phyloP scores from a whole-genome alignment of 2,329 filamentous ascomycete species.

The Hypoxylon sp. region DNA sequence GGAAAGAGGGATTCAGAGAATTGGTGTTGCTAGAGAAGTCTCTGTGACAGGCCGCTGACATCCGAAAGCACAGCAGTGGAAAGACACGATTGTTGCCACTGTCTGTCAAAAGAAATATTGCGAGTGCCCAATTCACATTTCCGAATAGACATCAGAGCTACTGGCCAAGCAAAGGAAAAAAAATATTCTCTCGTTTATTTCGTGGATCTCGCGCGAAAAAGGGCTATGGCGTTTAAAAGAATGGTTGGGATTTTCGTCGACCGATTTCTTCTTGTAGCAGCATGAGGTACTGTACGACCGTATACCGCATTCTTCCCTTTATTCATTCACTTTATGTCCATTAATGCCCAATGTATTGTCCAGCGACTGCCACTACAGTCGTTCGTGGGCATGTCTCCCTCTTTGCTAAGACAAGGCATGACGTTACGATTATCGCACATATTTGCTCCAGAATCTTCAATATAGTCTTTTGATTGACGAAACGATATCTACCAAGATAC shows the following conservation, averaged over 20 bases:
- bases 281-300: conserved; percentile 22
- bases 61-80: conserved; percentile 32
- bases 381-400: conserved; percentile 6
- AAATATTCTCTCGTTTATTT: conserved; percentile 9
- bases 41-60: conserved; percentile 54
- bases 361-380: neutral
- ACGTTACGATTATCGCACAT: conserved; percentile 25
- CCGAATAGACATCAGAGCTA: conserved; percentile 15
- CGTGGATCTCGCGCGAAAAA: conserved; percentile 9
- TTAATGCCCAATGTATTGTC: conserved; percentile 11
- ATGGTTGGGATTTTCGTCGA: conserved; percentile 17
- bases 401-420: conserved; percentile 8
- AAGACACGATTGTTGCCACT: conserved; percentile 25
- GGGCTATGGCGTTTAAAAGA: conserved; percentile 27
- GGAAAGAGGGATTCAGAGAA: conserved; percentile 71
- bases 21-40: conserved; percentile 67
- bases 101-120: conserved; percentile 1
- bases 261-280: conserved; percentile 7
- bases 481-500: neutral
- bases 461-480: conserved; percentile 11
- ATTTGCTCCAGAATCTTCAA: conserved; percentile 12
- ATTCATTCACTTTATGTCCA: conserved; percentile 10
- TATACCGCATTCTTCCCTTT: conserved; percentile 13
- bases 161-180: conserved; percentile 6
- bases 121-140: conserved; percentile 11